Evolutionary conservation across 257 asterid species (phyloP).

Genomic region (Solanum pimpinellifolium): DNA sequence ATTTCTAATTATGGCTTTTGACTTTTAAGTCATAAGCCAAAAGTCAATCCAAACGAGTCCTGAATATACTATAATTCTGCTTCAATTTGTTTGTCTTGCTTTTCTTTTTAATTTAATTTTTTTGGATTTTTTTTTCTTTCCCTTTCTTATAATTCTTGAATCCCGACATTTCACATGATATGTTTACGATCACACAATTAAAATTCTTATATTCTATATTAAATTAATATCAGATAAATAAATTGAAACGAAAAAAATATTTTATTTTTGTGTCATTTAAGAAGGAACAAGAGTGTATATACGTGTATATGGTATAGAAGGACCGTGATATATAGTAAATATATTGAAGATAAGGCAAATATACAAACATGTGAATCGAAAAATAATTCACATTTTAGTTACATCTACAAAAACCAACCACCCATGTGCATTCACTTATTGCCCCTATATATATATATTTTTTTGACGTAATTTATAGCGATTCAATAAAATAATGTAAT

Average conservation of each 20-base stretch:
- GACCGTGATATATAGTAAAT: background rate
- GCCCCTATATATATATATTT: background rate
- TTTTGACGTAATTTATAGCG: rapidly evolving
- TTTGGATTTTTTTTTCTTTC: background rate
- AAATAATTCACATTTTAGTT: background rate
- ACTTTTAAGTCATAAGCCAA: no score
- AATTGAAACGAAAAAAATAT: rapidly evolving
- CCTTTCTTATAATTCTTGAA: background rate
- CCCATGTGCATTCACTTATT: slow-evolving; percentile 17
- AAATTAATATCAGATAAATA: background rate
- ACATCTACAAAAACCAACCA: slow-evolving; percentile 7
- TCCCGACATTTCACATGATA: no score
- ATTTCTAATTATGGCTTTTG: no score
- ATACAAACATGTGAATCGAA: slow-evolving; percentile 16
- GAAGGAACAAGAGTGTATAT: background rate
- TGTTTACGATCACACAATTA: no score
- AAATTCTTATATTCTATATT: no score
- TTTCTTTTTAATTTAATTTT: no score
- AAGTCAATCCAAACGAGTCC: no score
- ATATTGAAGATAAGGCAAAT: background rate
- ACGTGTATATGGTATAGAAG: background rate
- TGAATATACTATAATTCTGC: background rate
- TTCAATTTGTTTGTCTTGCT: background rate
- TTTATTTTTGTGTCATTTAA: background rate
- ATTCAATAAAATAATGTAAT: background rate